Evolutionary conservation across 1,139 yeast species (phyloP), one percentile per base, ranked within the genome.

Genomic region (Nadsonia starkeyi-henricii): DNA sequence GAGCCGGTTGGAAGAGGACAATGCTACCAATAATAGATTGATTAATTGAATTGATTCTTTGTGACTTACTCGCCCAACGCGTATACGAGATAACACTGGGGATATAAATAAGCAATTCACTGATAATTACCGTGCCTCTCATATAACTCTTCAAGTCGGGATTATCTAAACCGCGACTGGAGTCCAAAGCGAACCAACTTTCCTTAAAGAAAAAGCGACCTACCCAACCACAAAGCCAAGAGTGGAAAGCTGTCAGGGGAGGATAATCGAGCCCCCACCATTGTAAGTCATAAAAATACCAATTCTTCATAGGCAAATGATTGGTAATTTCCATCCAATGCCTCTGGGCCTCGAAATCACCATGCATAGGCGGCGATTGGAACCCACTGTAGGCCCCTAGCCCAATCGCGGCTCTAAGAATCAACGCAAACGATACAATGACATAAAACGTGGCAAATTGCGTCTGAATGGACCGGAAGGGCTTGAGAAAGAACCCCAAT

Each of bases 221-320:
- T 28, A 91, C 57, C 51, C 72, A 71, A 0, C 98, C 98, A 48
- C 83, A 63, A 1, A 85, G 45, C 75, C 81, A 86, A 50, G 95
- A 86, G 61, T 91, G 97, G 63, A 75, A 89, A 0, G 97, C 98
- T 0, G 98, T 91, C 54, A 93, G 69, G 4, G 98, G 98, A 1
- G 99, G 99, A 63, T 91, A 93, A 64, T 93, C 98, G 45, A 93
- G 71, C 0, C 97, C 96, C 98, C 98, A 91, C 68, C 91, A 88
- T 56, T 80, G 79, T 46, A 86, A 70, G 61, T 91, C 96, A 63
- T 79, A 86, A 66, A 75, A 84, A 62, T 91, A 91, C 98, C 98
- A 93, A 53, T 82, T 60, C 1, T 69, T 65, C 1, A 85, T 65
- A 0, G 96, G 95, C 48, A 89, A 63, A 55, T 80, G 77, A 43